Evolutionary conservation across 1,284 basidiomycete species (phyloP), one percentile per base, ranked within the genome.

Genomic region (Heliocybe sulcata): DNA sequence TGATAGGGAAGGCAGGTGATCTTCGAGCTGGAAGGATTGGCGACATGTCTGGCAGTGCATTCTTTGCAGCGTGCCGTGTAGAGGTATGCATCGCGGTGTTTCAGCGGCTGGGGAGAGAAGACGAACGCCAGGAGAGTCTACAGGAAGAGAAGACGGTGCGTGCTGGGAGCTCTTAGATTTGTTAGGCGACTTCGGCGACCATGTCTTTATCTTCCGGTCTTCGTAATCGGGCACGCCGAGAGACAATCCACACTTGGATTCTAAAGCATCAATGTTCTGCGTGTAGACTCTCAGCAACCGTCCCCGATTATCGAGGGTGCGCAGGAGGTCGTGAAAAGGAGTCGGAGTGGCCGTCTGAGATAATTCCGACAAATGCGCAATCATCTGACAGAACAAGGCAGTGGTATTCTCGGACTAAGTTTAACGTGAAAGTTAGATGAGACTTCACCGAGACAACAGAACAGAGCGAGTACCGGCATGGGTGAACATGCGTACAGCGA

Each of bases 231-330:
- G 87, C 14, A 92, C 75, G 25, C 89, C 89, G 60, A 89, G 90
- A 0, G 82, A 82, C 6, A 97, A 77, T 2, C 94, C 94, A 12
- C 83, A 88, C 65, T 93, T 92, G 57, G 77, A 77, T 66, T 97
- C 94, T 52, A 98, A 82, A 14, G 86, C 87, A 66, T 98, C 94
- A 58, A 97, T 95, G 70, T 96, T 95, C 73, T 98, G 94, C 0
- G 94, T 96, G 69, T 97, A 98, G 2, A 94, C 91, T 26, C 94
- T 81, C 45, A 94, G 77, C 1, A 98, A 80, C 50, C 83, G 80
- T 1, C 90, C 88, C 49, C 87, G 77, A 55, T 84, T 75, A 64
- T 97, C 92, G 22, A 97, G 80, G 12, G 77, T 65, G 45, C 85
- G 85, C 23, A 98, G 81, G 25, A 90, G 75, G 6, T 76, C 70